Evolutionary conservation across 2,329 filamentous ascomycete genomes (phyloP), one percentile per base, ranked within the genome.

Genomic region (Fusarium luffae): DNA sequence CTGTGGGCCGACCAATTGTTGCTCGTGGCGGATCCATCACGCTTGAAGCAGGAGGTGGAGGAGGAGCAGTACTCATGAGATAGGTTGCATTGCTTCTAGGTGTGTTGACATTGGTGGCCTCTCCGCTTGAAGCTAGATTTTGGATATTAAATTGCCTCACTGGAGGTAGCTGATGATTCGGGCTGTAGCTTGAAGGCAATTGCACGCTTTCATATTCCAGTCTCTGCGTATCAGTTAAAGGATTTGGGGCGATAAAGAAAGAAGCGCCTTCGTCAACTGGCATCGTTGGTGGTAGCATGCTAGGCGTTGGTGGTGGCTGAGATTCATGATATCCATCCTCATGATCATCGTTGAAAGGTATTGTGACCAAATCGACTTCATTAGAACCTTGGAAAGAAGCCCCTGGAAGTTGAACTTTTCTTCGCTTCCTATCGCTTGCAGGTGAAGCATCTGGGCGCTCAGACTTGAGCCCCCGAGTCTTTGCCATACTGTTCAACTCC

Each of bases 161-260:
- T 5, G 56, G 63, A 23, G 73, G 73, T 6, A 75, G 28, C 44
- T 59, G 54, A 7, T 70, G 57, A 30, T 50, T 61, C 7, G 64
- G 63, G 14, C 62, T 58, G 49, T 64, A 66, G 21, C 67, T 73
- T 7, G 70, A 72, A 16, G 67, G 48, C 5, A 68, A 19, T 2
- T 72, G 56, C 16, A 78, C 56, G 27, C 70, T 72, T 47, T 77
- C 67, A 50, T 83, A 83, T 46, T 82, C 73, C 57, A 75, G 64
- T 69, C 77, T 80, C 59, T 83, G 80, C 47, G 80, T 79, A 4
- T 78, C 74, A 4, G 79, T 80, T 44, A 82, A 65, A 3, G 74
- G 71, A 8, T 75, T 78, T 1, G 79, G 70, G 27, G 76, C 73
- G 37, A 83, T 73, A 56, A 78, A 75, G 57, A 81, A 75, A 8